A percentile compares a stretch with the other conserved stretches of the same genome.
Evolutionary conservation across 108 stramenopile genomes (phyloP).

Genomic region (Phaeodactylum tricornutum): DNA sequence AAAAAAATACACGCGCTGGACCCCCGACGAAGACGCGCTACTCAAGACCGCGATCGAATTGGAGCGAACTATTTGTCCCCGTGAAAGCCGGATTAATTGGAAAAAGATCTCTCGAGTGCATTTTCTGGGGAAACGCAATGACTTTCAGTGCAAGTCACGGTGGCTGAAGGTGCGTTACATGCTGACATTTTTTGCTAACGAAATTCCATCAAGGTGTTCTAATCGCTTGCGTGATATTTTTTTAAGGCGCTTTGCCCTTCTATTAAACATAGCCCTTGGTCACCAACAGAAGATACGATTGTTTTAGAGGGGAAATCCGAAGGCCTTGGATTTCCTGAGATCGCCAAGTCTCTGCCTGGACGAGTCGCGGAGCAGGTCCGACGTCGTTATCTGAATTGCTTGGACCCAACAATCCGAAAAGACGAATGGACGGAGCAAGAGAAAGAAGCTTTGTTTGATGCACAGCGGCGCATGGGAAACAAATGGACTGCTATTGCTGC

Average conservation of each 20-base stretch:
- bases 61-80: too few relatives aligned
- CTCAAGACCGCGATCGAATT: slow-evolving; percentile 9
- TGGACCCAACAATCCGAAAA: slow-evolving; percentile 83
- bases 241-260: slow-evolving; percentile 57
- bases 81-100: slow-evolving; percentile 9
- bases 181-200: neutral
- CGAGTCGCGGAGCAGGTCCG: slow-evolving; percentile 92
- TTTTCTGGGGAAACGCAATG: slow-evolving; percentile 40
- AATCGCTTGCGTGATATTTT: neutral
- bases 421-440: slow-evolving; percentile 77
- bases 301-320: slow-evolving; percentile 35
- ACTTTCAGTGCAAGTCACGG: slow-evolving; percentile 82
- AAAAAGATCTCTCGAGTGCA: slow-evolving; percentile 13
- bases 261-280: slow-evolving; percentile 79
- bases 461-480: slow-evolving; percentile 62
- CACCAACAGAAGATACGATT: slow-evolving; percentile 59
- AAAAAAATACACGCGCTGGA: slow-evolving; percentile 25
- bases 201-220: neutral
- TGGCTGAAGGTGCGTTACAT: slow-evolving; percentile 74
- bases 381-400: slow-evolving; percentile 87
- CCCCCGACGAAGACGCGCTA: slow-evolving; percentile 20
- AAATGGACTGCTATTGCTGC: slow-evolving; percentile 83
- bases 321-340: slow-evolving; percentile 44
- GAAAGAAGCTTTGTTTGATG: slow-evolving; percentile 49
- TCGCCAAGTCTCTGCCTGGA: slow-evolving; percentile 75